Evolutionary conservation across 2,329 filamentous ascomycete species (phyloP).

Genomic region (Arthrobotrys sphaeroides): DNA sequence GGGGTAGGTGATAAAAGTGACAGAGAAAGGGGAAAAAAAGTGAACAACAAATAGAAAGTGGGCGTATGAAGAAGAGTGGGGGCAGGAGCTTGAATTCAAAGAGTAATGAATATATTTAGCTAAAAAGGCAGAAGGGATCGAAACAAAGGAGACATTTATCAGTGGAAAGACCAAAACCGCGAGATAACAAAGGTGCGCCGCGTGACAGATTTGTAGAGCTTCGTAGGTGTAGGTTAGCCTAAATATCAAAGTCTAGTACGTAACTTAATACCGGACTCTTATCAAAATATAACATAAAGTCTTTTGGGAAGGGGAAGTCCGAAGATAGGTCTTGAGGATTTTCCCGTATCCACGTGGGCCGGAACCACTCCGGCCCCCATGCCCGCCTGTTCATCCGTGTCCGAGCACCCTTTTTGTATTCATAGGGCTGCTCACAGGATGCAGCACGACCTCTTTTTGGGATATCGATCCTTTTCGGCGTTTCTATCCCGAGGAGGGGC

Average conservation of each 20-base stretch:
- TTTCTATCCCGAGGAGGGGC: conserved; percentile 32
- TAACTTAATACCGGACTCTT: conserved; percentile 40
- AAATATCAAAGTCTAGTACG: conserved; percentile 52
- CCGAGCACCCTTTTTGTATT: neutral
- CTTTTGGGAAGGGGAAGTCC: conserved; percentile 15
- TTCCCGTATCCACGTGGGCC: conserved; percentile 6
- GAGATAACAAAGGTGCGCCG: conserved; percentile 42
- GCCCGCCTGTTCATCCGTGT: neutral
- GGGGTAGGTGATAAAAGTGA: conserved; percentile 12
- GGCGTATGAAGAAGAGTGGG: neutral
- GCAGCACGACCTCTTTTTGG: conserved; percentile 41
- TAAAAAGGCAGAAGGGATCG: neutral
- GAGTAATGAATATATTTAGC: conserved; percentile 17
- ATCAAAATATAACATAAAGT: conserved; percentile 46
- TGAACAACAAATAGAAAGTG: conserved; percentile 16
- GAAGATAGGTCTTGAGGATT: conserved; percentile 1
- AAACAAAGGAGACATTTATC: conserved; percentile 21
- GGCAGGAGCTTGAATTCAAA: neutral
- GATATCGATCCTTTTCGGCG: conserved; percentile 36
- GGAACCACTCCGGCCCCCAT: conserved; percentile 1
- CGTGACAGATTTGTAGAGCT: conserved; percentile 51
- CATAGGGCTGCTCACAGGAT: conserved; percentile 39
- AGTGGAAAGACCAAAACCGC: conserved; percentile 21
- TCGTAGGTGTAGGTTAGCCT: conserved; percentile 32
- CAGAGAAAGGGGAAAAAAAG: neutral